Conservation (phyloP, 2,329 filamentous ascomycete genomes). For the Colletotrichum incanum region DNA sequence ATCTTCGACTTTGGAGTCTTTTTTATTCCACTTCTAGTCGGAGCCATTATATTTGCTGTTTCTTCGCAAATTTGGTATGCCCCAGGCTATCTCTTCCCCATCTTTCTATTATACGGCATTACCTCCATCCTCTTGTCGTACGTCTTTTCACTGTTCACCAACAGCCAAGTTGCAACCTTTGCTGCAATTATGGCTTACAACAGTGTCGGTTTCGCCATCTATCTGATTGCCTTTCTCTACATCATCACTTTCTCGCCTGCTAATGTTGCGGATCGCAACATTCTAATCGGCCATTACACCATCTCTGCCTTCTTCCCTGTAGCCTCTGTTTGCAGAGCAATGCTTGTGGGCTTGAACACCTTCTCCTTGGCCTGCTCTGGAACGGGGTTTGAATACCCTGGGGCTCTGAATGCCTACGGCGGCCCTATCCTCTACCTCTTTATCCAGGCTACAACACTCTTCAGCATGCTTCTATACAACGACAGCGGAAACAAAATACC, state of each 20-base stretch:
- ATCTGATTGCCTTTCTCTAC: constrained; percentile 75
- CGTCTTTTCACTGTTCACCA: constrained; percentile 83
- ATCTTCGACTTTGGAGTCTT: constrained; percentile 85
- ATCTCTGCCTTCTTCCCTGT: constrained; percentile 83
- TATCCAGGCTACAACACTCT: constrained; percentile 79
- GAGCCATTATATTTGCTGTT: constrained; percentile 78
- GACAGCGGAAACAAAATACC: constrained; percentile 76
- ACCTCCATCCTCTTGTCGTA: constrained; percentile 84
- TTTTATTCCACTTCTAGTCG: constrained; percentile 76
- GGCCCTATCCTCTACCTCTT: constrained; percentile 88
- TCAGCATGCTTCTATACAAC: constrained; percentile 82
- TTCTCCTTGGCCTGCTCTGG: constrained; percentile 85
- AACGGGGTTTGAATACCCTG: constrained; percentile 76
- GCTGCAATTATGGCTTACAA: constrained; percentile 86
- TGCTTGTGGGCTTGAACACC: constrained; percentile 85
- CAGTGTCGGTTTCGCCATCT: constrained; percentile 79
- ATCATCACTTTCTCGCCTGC: constrained; percentile 65
- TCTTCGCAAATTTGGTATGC: constrained; percentile 80
- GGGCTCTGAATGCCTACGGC: constrained; percentile 81
- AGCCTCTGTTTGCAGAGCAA: constrained; percentile 79
- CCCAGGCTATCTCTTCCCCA: constrained; percentile 84
- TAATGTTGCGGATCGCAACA: constrained; percentile 75
- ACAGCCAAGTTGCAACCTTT: constrained; percentile 86
- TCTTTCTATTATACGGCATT: constrained; percentile 77
- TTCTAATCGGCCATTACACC: constrained; percentile 82